These are phyloP conservation scores for Calonectria naviculata DNA, from an alignment of 2,329 filamentous ascomycete species.

Conservation along the genomic window DNA sequence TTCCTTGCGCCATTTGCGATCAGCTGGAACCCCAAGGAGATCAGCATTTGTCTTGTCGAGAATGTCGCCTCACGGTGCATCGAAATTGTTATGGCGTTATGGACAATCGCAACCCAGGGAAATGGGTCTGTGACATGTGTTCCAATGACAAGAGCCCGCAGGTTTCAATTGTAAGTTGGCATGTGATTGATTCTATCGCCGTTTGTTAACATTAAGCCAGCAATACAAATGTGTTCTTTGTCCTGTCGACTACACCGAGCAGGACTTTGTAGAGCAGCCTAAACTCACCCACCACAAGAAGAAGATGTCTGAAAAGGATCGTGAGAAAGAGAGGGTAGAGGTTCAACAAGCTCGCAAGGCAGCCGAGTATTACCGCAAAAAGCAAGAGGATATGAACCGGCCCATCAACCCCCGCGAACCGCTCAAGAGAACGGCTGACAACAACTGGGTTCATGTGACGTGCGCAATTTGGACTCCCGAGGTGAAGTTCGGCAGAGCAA, in stretches of 20 bases:
- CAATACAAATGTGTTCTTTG: slow-evolving; percentile 95
- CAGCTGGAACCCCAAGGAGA: slow-evolving; percentile 78
- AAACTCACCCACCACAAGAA: slow-evolving; percentile 72
- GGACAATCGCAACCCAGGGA: slow-evolving; percentile 75
- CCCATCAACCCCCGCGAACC: slow-evolving; percentile 88
- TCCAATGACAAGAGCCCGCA: slow-evolving; percentile 92
- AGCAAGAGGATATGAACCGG: slow-evolving; percentile 85
- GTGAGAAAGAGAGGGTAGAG: slow-evolving; percentile 87
- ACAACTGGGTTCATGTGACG: slow-evolving; percentile 97
- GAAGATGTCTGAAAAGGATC: slow-evolving; percentile 89
- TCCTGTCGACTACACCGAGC: slow-evolving; percentile 82
- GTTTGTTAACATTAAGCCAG: slow-evolving; percentile 54
- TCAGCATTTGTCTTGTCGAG: slow-evolving; percentile 81
- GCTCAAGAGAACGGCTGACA: slow-evolving; percentile 92
- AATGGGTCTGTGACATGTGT: slow-evolving; percentile 98
- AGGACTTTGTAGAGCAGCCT: slow-evolving; percentile 83
- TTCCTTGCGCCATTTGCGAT: slow-evolving; percentile 89
- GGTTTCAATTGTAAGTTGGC: slow-evolving; percentile 81
- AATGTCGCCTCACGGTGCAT: slow-evolving; percentile 93
- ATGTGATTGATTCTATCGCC: slow-evolving; percentile 20
- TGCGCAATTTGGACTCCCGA: slow-evolving; percentile 94
- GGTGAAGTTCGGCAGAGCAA: slow-evolving; percentile 89
- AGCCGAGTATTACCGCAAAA: slow-evolving; percentile 83
- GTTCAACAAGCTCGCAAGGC: slow-evolving; percentile 84
- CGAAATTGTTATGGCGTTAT: slow-evolving; percentile 90